Evolutionary conservation across 163 green algal genomes (phyloP).

Genomic region (Volvox carteri): DNA sequence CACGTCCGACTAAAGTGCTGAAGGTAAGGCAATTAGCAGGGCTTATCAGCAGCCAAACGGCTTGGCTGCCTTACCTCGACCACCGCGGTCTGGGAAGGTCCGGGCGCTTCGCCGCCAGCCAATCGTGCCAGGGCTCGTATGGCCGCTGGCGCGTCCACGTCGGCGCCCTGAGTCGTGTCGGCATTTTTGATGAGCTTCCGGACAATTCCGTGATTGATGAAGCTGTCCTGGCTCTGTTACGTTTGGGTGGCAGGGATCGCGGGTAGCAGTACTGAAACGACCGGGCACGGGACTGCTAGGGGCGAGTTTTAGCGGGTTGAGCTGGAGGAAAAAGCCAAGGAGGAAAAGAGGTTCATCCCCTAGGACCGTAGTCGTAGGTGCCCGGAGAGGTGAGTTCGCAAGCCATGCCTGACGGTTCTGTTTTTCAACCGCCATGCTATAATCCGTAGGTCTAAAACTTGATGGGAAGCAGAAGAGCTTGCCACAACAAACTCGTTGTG

Average conservation of each 20-base stretch:
- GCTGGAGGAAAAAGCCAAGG: too few relatives aligned
- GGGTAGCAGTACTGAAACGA: too few relatives aligned
- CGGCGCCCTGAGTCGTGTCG: background rate
- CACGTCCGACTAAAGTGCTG: too few relatives aligned
- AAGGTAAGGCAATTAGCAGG: too few relatives aligned
- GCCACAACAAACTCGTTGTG: background rate
- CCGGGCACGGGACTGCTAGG: too few relatives aligned
- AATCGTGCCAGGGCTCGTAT: conserved; percentile 29
- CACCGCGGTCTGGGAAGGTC: background rate
- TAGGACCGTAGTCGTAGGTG: too few relatives aligned
- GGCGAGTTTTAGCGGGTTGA: too few relatives aligned
- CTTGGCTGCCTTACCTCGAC: conserved; percentile 19
- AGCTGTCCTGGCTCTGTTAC: conserved; percentile 31
- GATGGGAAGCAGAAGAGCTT: background rate
- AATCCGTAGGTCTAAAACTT: background rate
- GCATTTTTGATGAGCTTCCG: conserved; percentile 32
- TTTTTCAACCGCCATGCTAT: background rate
- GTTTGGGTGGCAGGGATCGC: background rate
- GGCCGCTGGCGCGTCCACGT: background rate
- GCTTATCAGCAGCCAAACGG: too few relatives aligned
- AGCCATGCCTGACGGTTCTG: too few relatives aligned
- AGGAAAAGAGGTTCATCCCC: too few relatives aligned
- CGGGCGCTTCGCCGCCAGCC: background rate
- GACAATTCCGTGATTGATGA: conserved; percentile 16
- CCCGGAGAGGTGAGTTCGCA: too few relatives aligned